Base-by-base conservation (phyloP, 805 yeast genomes). In the Kurtzmaniella cleridarum region DNA sequence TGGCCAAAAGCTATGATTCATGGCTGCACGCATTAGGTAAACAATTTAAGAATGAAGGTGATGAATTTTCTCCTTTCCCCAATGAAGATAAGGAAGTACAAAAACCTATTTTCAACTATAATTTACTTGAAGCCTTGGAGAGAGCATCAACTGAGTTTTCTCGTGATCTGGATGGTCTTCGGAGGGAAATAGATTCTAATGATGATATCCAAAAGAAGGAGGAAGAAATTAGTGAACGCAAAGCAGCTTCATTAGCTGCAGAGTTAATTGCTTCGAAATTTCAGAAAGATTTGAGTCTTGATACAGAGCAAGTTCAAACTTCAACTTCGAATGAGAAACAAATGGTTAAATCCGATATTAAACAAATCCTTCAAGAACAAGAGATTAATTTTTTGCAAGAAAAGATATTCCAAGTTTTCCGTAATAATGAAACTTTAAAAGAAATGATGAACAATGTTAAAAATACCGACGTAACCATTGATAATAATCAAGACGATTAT, bases 1-100 rank as follows among this genome's bases (percentile, higher is more conserved):
- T 62, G 13, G 49, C 64, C 6, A 60, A 60, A 41, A 63, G 62
- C 48, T 66, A 66, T 41, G 65, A 64, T 27, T 48, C 55, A 10
- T 66, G 71, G 71, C 67, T 54, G 51, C 56, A 58, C 23, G 57
- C 55, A 27, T 51, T 62, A 45, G 54, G 51, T 39, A 48, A 48
- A 29, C 59, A 51, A 38, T 51, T 51, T 27, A 49, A 47, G 24
- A n/a, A n/a, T n/a, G 55, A 51, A 15, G 57, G 51, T 18, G 60
- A 51, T 15, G 40, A 49, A 30, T 60, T 44, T 35, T 56, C 50
- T 54, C 64, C 66, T 8, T 57, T 60, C 32, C 65, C 64, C 7
- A 38, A 38, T 3, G 63, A 53, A 29, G 47, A 47, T 23, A 40
- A 41, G 36, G 40, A 36, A 16, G 30, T 39, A 20, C 34, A 39